Conservation (phyloP, 2,329 filamentous ascomycete species). For the Botryotinia calthae region DNA sequence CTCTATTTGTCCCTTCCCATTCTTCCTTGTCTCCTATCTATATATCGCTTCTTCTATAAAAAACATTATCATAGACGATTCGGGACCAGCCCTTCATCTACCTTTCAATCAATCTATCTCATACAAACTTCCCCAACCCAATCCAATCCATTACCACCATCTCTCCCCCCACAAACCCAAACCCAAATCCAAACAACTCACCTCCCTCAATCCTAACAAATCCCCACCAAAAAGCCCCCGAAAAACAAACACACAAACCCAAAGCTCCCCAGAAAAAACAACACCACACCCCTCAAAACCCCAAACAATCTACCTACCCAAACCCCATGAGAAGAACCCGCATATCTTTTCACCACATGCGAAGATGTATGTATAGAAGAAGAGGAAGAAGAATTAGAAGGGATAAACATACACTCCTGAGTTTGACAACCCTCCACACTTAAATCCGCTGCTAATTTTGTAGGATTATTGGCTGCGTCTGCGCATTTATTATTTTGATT, state of each 20-base stretch:
- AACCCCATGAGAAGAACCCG: background rate
- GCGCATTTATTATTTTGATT: conserved; percentile 9
- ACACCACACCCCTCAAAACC: background rate
- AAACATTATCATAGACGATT: background rate
- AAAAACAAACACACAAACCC: background rate
- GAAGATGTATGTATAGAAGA: background rate
- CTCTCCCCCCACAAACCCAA: too few species aligned
- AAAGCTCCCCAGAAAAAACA: background rate
- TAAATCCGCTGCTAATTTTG: background rate
- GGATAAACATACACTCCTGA: conserved; percentile 7
- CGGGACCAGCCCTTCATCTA: background rate
- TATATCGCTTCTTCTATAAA: background rate
- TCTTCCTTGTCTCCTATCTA: background rate
- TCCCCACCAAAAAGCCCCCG: background rate
- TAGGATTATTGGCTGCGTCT: background rate
- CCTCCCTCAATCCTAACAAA: background rate
- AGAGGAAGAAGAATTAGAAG: background rate
- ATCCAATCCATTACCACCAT: background rate
- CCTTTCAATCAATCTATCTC: background rate
- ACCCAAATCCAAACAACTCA: too few species aligned
- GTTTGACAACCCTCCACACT: background rate
- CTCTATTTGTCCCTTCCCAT: background rate
- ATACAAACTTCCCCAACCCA: background rate
- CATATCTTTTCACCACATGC: background rate
- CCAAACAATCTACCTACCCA: background rate